phyloP scores from a whole-genome alignment of 345 rosid species.

The Brassica juncea region DNA sequence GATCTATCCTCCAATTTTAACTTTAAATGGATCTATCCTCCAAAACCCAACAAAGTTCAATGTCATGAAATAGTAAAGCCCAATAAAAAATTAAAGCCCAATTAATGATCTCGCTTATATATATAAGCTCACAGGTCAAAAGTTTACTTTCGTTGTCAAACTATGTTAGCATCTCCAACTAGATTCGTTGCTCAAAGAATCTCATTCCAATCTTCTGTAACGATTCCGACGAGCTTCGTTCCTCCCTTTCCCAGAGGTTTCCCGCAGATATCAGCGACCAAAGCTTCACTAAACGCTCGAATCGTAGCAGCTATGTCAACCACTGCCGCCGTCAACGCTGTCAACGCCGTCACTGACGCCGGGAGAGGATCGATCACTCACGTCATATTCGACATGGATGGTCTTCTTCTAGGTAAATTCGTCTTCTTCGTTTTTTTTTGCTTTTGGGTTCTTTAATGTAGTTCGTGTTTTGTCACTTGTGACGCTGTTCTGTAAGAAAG shows the following conservation, averaged over 20 bases:
- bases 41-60: background rate
- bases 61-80: conserved; percentile 21
- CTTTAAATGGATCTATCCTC: no score
- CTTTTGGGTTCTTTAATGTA: background rate
- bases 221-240: background rate
- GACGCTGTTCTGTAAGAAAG: background rate
- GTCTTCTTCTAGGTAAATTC: conserved; percentile 76
- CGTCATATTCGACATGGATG: conserved; percentile 97
- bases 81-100: conserved; percentile 8
- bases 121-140: background rate
- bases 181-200: conserved; percentile 19
- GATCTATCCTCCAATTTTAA: no score
- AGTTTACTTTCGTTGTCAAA: background rate
- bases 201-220: conserved; percentile 1
- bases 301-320: conserved; percentile 22
- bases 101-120: background rate
- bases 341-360: conserved; percentile 30
- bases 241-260: background rate
- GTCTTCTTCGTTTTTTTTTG: background rate
- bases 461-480: background rate
- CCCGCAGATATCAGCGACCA: background rate
- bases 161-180: conserved; percentile 33
- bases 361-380: conserved; percentile 62
- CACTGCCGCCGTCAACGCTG: conserved; percentile 4
- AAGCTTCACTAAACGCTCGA: background rate